A percentile compares a stretch with the other conserved stretches of the same genome.
Conservation (phyloP, 148 eudicot species). For the Dianthus caryophyllus region DNA sequence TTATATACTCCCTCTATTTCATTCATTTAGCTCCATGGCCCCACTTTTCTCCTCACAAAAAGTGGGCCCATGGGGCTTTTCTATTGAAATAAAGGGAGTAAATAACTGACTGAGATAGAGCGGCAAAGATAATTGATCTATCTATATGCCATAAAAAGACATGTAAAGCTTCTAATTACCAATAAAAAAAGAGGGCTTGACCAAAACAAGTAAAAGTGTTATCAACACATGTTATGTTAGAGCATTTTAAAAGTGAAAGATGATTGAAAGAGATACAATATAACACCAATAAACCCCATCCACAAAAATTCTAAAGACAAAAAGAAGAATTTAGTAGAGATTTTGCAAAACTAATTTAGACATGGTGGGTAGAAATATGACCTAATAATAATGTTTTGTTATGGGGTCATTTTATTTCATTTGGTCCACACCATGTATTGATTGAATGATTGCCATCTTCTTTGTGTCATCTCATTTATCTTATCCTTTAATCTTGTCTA, state of each 20-base stretch:
- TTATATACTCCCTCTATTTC: too few relatives aligned
- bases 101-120: too few relatives aligned
- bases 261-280: background rate
- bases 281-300: background rate
- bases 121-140: too few relatives aligned
- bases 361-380: background rate
- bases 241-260: background rate
- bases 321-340: conserved; percentile 1
- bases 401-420: conserved; percentile 12
- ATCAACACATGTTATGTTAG: background rate
- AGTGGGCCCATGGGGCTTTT: too few relatives aligned
- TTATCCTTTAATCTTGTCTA: background rate
- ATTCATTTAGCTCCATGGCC: too few relatives aligned
- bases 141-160: too few relatives aligned
- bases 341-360: background rate
- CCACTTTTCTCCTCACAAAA: too few relatives aligned
- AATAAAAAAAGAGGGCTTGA: too few relatives aligned
- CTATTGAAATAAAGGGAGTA: too few relatives aligned
- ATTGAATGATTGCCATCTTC: background rate
- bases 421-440: too few relatives aligned
- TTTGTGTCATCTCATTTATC: background rate
- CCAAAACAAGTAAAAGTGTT: conserved; percentile 8
- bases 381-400: conserved; percentile 5
- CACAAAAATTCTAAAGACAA: conserved; percentile 3
- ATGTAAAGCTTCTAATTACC: background rate